A percentile compares a stretch with the other conserved stretches of the same genome.
Evolutionary conservation across 108 stramenopile species (phyloP).

Genomic region (Nitzschia sp.): DNA sequence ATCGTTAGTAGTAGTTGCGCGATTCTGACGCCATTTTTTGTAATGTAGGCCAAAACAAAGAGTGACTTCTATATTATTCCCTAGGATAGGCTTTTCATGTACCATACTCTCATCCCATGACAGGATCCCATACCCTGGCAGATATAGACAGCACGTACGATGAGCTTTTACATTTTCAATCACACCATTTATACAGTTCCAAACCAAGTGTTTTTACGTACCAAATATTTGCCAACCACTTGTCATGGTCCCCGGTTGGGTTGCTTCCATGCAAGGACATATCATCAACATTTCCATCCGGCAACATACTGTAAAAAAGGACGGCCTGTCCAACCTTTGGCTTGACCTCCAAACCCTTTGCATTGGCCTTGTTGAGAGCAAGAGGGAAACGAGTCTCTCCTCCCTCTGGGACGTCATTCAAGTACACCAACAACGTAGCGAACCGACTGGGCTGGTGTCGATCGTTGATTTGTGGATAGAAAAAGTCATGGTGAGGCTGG

Average conservation of each 20-base stretch:
- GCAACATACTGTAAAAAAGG: constrained; percentile 85
- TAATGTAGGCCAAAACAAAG: too few species aligned
- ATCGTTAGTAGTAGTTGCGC: too few species aligned
- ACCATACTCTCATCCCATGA: constrained; percentile 13
- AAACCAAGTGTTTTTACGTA: constrained; percentile 29
- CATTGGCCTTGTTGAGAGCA: constrained; percentile 62
- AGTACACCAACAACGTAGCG: constrained; percentile 83
- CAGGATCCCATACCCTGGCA: constrained; percentile 21
- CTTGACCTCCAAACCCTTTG: constrained; percentile 70
- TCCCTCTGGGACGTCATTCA: constrained; percentile 54
- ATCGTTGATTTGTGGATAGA: constrained; percentile 62
- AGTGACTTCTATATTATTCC: too few species aligned
- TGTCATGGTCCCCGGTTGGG: constrained; percentile 58
- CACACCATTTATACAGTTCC: constrained; percentile 36
- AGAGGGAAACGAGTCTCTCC: constrained; percentile 90
- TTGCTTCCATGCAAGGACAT: constrained; percentile 77
- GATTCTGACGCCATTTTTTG: too few species aligned
- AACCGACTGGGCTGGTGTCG: constrained; percentile 82
- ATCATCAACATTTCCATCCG: constrained; percentile 93
- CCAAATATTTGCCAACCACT: constrained; percentile 83
- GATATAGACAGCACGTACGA: background rate
- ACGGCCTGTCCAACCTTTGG: constrained; percentile 80
- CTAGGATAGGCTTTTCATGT: too few species aligned
- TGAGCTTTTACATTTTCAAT: too few species aligned
- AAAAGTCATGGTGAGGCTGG: constrained; percentile 88